phyloP scores from a whole-genome alignment of 257 asterid species.

The Jasminum sambac region DNA sequence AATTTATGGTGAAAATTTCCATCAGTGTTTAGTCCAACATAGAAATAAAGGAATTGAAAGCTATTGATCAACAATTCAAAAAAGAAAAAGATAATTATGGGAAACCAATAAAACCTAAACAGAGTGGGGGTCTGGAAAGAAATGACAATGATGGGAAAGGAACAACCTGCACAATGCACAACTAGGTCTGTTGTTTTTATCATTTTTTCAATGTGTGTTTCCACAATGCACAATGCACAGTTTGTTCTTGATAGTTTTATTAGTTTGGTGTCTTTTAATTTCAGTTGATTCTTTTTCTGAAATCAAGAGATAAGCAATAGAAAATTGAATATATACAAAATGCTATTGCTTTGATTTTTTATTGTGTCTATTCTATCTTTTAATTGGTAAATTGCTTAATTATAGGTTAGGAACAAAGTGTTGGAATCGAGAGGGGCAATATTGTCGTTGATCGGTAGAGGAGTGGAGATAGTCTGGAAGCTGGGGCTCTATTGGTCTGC shows the following conservation, averaged over 20 bases:
- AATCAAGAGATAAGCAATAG: not conserved
- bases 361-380: conserved; percentile 11
- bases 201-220: not conserved
- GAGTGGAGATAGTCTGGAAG: conserved; percentile 92
- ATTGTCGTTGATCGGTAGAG: conserved; percentile 82
- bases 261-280: not conserved
- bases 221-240: not conserved
- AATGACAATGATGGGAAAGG: not conserved
- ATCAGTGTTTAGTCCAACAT: not conserved
- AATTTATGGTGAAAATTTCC: not conserved
- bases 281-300: not conserved
- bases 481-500: conserved; percentile 93
- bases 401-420: conserved; percentile 82
- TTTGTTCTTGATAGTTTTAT: not conserved
- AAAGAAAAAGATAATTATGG: not conserved
- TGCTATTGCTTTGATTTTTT: conserved; percentile 9
- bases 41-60: not conserved
- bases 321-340: conserved; percentile 10
- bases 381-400: conserved; percentile 19
- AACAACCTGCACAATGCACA: not conserved
- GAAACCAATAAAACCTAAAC: not conserved
- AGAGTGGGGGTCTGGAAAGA: not conserved
- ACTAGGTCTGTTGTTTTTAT: conserved; percentile 2
- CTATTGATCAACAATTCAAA: not conserved
- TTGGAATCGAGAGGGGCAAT: conserved; percentile 87